Evolutionary conservation across 169 alveolate genomes (phyloP), one percentile per base, ranked within the genome.

Genomic region (Cryptosporidium ryanae): DNA sequence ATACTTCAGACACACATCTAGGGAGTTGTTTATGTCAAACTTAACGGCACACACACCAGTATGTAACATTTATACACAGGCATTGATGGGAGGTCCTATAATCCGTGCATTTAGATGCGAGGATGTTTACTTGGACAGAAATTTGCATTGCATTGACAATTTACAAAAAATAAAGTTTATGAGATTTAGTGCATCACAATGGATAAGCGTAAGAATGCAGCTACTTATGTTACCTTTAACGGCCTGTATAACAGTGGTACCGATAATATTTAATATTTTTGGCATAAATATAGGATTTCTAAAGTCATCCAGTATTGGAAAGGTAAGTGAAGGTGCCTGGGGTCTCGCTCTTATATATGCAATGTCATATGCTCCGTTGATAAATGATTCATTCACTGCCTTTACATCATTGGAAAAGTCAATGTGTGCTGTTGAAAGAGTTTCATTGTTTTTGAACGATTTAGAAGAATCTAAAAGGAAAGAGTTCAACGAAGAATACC

Each of bases 1-100:
- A 27, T 76, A 55, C 55, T 91, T 84, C 55, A 89, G 92, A 1
- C 66, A 65, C 31, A 61, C 91, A 21, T 71, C 92, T 34, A 91
- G 91, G 27, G 94, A 91, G 82, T 84, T 91, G 0, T 91, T 89
- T 34, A 52, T 92, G 63, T 91, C 91, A 27, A 83, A 63, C 49
- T 66, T 91, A 23, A 32, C 92, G 12, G 70, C 90, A 0, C 91
- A 87, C 49, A 63, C 94, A 6, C 94, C 94, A 0, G 59, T 91
- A n/a, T 91, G 94, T 25, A 67, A 82, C 31, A 91, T 91, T 2
- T 91, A 87, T 57, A 91, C 92, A 31, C 90, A 91, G 27, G 91
- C 94, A 15, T 54, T 91, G 43, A 23, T 81, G 66, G 94, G 94
- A 17, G 91, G 91, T 2, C 63, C 84, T 29, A 55, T 87, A 2